Evolutionary conservation across 139 green algal genomes (phyloP).

Genomic region (Gonium pectorale): DNA sequence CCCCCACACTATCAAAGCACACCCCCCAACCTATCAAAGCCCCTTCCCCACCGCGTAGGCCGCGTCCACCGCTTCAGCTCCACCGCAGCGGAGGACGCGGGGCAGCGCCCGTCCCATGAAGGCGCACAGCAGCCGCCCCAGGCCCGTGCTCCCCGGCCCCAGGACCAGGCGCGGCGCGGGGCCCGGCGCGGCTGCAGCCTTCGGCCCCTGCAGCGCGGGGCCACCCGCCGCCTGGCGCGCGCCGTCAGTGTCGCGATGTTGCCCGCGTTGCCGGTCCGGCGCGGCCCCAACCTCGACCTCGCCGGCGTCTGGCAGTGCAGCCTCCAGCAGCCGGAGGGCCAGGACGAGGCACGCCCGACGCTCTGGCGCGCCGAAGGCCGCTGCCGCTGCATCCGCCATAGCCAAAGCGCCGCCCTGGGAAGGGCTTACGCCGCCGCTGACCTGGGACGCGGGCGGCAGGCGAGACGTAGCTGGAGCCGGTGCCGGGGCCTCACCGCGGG

Average conservation of each 20-base stretch:
- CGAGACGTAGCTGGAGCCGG: background rate
- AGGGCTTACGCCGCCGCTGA: no score
- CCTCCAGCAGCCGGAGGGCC: conserved; percentile 2
- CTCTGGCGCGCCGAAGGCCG: background rate
- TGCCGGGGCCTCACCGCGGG: background rate
- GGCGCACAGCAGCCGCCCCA: background rate
- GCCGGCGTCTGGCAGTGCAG: background rate
- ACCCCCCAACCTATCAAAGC: no score
- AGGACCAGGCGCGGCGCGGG: background rate
- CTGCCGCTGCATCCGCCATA: conserved; percentile 17
- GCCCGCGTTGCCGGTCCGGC: no score
- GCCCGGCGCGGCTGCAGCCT: background rate
- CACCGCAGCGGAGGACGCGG: background rate
- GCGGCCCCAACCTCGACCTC: no score
- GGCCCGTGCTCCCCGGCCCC: background rate
- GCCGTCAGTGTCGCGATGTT: no score
- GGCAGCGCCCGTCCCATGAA: conserved; percentile 7
- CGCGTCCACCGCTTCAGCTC: background rate
- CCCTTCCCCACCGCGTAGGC: conserved; percentile 15
- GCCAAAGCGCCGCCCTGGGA: no score
- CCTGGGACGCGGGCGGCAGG: no score
- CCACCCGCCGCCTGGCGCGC: no score
- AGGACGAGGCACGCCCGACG: background rate
- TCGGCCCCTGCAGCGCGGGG: no score
- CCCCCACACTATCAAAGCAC: no score